A percentile compares a stretch with the other conserved stretches of the same genome.
Evolutionary conservation across 345 rosid species (phyloP).

Genomic region (Gossypium longicalyx): DNA sequence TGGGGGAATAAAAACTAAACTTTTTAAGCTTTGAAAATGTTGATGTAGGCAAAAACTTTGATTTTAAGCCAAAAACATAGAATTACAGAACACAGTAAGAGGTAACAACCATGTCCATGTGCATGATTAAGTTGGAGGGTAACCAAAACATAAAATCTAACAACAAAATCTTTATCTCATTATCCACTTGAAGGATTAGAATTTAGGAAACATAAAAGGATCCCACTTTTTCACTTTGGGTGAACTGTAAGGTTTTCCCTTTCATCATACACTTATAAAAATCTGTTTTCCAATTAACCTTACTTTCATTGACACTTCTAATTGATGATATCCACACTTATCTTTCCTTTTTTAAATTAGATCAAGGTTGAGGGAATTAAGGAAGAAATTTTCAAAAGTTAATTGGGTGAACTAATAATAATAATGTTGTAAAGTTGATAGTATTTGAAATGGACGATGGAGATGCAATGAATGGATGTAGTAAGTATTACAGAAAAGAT

Average conservation of each 20-base stretch:
- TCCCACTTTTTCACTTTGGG: too few species aligned
- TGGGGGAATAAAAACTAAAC: not conserved
- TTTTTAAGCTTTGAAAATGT: not conserved
- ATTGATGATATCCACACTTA: too few species aligned
- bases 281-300: too few species aligned
- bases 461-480: not conserved
- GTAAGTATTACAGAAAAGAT: not conserved
- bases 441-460: not conserved
- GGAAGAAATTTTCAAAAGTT: too few species aligned
- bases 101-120: not conserved
- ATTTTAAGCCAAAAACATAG: not conserved
- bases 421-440: not conserved
- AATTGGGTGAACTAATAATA: not conserved
- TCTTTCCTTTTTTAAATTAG: too few species aligned
- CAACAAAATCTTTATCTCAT: not conserved
- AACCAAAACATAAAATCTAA: not conserved
- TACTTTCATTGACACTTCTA: too few species aligned
- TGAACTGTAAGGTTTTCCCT: too few species aligned
- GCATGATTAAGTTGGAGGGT: not conserved
- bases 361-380: too few species aligned
- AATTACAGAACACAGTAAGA: not conserved
- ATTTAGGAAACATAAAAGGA: too few species aligned
- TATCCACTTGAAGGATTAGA: too few species aligned
- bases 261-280: too few species aligned
- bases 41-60: not conserved